phyloP scores from a whole-genome alignment of 2,329 filamentous ascomycete species.

The Shiraia sp. region DNA sequence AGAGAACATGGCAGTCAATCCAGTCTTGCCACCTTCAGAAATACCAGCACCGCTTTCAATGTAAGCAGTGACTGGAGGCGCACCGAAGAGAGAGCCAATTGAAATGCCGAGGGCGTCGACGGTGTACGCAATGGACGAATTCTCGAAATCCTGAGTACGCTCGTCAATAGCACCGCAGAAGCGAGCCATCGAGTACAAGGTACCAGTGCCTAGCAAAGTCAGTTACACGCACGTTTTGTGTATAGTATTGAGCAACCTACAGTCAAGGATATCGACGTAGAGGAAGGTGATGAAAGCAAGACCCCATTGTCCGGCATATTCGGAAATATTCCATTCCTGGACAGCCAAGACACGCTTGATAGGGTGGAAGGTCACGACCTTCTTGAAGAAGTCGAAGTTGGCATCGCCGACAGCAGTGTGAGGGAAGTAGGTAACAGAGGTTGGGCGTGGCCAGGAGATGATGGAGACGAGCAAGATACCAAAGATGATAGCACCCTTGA shows the following conservation, averaged over 20 bases:
- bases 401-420: conserved; percentile 69
- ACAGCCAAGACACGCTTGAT: conserved; percentile 71
- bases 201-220: conserved; percentile 62
- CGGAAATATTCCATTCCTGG: conserved; percentile 72
- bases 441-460: conserved; percentile 83
- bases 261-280: conserved; percentile 88
- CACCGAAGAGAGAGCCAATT: conserved; percentile 77
- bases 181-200: conserved; percentile 85
- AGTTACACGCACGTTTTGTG: background rate
- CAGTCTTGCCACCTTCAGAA: conserved; percentile 82
- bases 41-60: conserved; percentile 91
- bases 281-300: conserved; percentile 86
- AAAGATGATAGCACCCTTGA: conserved; percentile 84
- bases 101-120: conserved; percentile 82
- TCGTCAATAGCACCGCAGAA: conserved; percentile 81
- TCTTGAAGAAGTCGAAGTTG: conserved; percentile 83
- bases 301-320: conserved; percentile 75
- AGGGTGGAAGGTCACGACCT: conserved; percentile 81
- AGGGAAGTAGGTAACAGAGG: conserved; percentile 79
- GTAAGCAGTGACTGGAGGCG: conserved; percentile 82
- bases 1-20: conserved; percentile 77
- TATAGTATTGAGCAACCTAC: conserved; percentile 31
- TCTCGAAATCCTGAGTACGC: conserved; percentile 83
- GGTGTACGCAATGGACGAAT: conserved; percentile 79
- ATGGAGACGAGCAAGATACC: conserved; percentile 84